These are phyloP conservation scores for Atkinsonella texensis DNA, from an alignment of 2,329 filamentous ascomycete genomes.

Conservation along the genomic window DNA sequence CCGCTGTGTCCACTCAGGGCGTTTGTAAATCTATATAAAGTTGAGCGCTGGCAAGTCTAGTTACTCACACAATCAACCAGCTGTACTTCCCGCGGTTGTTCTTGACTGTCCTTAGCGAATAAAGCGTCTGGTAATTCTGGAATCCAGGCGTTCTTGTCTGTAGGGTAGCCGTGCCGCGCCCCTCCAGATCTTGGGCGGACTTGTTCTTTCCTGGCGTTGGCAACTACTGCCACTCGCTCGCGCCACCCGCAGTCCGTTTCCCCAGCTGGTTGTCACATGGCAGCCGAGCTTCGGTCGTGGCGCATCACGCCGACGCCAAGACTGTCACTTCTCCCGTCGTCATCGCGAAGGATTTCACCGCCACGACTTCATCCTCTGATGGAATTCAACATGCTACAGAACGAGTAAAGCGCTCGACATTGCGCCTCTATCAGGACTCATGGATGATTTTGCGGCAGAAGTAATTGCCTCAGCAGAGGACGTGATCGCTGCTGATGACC, in stretches of 20 bases:
- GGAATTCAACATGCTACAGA: background rate
- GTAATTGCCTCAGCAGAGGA: conserved; percentile 14
- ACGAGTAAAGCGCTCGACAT: background rate
- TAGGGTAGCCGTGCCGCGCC: too few relatives aligned
- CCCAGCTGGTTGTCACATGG: background rate
- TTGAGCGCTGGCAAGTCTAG: too few relatives aligned
- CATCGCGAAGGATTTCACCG: background rate
- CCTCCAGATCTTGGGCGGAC: too few relatives aligned
- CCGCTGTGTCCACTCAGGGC: too few relatives aligned
- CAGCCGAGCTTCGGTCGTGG: conserved; percentile 3
- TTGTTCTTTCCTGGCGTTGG: background rate
- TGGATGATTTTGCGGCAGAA: conserved; percentile 29
- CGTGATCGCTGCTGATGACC: conserved; percentile 9
- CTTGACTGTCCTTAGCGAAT: too few relatives aligned
- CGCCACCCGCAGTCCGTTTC: too few relatives aligned
- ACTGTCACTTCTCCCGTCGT: background rate
- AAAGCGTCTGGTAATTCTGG: too few relatives aligned
- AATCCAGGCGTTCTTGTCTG: too few relatives aligned
- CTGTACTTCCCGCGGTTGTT: too few relatives aligned
- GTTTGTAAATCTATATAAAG: too few relatives aligned
- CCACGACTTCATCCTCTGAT: background rate
- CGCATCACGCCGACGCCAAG: background rate
- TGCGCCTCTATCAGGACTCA: conserved; percentile 8
- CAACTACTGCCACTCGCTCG: too few relatives aligned
- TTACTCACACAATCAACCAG: too few relatives aligned